Base-by-base conservation (phyloP, 805 yeast genomes). In the Lipomyces spencermartinsiae region DNA sequence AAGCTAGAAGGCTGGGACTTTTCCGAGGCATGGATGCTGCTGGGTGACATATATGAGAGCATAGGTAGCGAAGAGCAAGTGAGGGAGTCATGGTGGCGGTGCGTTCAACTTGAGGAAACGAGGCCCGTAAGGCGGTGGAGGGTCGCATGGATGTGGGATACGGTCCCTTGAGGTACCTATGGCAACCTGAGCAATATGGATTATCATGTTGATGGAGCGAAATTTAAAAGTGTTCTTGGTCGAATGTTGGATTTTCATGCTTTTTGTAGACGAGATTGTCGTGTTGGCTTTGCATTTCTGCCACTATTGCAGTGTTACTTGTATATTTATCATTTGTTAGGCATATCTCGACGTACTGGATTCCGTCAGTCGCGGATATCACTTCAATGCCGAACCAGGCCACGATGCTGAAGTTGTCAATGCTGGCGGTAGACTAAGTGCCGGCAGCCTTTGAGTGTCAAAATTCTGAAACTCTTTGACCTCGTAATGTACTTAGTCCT, bases 71-170 rank as follows among this genome's bases (percentile, higher is more conserved):
- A 12, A 22, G 63, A 51, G 8, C 59, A 62, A 3, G 63, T 64
- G 25, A 25, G 63, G 22, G 59, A 55, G 31, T 68, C 71, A 14
- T 64, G 51, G 31, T 67, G 72, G 70, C 59, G 54, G 35, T 62
- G 62, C n/a, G 63, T 69, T 19, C 64, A 62, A 55, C 63, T 69
- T 29, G 72, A 69, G 33, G 71, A 69, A 56, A 35, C 59, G 43
- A 49, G 72, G 22, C 68, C 72, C 16, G 64, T 69, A 35, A 58
- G 72, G 39, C 49, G 60, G 39, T 68, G 68, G 68, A 31, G 63
- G 29, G 51, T 62, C 33, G 66, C 71, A 33, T 64, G 71, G 71
- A 34, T 68, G 60, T 68, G 71, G 71, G 70, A 67, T 16, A 57
- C 67, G 2, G 61, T 61, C 4, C 62, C 54, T 19, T 59, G 56